Evolutionary conservation across 192 early-diverging fungal species (phyloP).

Genomic region (Backusella luteola): DNA sequence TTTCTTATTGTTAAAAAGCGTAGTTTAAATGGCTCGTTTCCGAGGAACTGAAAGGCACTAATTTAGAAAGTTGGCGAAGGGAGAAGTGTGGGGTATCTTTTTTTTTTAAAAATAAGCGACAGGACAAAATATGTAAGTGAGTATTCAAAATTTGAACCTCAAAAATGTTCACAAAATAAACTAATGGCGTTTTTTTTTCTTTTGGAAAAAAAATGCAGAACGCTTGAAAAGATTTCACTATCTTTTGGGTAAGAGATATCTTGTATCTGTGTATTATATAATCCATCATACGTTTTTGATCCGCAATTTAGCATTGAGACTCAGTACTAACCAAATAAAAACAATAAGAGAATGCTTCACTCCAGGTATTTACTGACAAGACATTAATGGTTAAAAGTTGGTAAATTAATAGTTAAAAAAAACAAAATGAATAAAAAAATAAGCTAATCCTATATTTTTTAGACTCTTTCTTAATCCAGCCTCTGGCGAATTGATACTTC

Average conservation of each 20-base stretch:
- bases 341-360: background rate
- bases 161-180: background rate
- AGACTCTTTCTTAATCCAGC: background rate
- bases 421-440: background rate
- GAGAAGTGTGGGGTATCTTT: background rate
- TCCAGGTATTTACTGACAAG: background rate
- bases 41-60: background rate
- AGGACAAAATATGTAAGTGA: background rate
- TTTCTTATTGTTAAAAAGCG: background rate
- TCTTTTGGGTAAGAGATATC: background rate
- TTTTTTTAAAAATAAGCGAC: background rate
- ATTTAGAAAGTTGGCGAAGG: background rate
- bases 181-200: too few species aligned
- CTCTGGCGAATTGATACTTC: background rate
- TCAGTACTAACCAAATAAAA: constrained; percentile 7
- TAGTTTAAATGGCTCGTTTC: background rate
- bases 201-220: background rate
- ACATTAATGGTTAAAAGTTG: background rate
- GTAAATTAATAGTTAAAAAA: background rate
- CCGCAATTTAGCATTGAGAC: background rate
- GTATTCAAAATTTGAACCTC: background rate
- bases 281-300: background rate
- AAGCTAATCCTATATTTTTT: background rate
- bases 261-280: background rate
- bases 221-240: background rate